Conservation (phyloP, 768 basidiomycete genomes). For the Lanmaoa pseudosensibilis region DNA sequence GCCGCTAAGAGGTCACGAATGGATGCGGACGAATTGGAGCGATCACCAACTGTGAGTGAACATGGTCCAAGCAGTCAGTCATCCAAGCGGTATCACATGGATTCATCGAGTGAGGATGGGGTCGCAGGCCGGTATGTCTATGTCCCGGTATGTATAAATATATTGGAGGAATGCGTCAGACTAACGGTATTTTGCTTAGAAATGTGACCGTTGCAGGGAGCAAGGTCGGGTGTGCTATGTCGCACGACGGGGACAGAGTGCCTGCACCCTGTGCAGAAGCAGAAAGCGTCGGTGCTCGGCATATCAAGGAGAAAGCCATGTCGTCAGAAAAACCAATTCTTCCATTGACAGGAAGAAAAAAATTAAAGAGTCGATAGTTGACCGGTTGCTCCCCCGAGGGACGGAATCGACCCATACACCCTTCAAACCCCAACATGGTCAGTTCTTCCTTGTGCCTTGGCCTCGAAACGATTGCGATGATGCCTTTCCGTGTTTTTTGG, state of each 20-base stretch:
- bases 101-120: not conserved
- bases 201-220: not conserved
- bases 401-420: not conserved
- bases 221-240: not conserved
- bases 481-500: too few species aligned
- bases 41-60: too few species aligned
- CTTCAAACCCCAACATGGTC: not conserved
- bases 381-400: not conserved
- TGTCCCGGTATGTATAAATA: not conserved
- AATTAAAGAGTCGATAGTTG: not conserved
- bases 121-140: not conserved
- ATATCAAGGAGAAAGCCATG: not conserved
- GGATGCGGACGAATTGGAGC: not conserved
- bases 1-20: not conserved
- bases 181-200: not conserved
- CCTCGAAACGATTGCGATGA: not conserved
- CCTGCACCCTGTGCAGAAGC: not conserved
- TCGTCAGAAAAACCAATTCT: not conserved
- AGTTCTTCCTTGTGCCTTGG: not conserved
- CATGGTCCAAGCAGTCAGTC: too few species aligned
- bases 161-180: not conserved
- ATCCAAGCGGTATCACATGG: not conserved
- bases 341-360: too few species aligned
- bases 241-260: not conserved
- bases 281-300: conserved; percentile 3